These are phyloP conservation scores for Lactarius pseudohatsudake DNA, from an alignment of 768 basidiomycete genomes.

Conservation along the genomic window DNA sequence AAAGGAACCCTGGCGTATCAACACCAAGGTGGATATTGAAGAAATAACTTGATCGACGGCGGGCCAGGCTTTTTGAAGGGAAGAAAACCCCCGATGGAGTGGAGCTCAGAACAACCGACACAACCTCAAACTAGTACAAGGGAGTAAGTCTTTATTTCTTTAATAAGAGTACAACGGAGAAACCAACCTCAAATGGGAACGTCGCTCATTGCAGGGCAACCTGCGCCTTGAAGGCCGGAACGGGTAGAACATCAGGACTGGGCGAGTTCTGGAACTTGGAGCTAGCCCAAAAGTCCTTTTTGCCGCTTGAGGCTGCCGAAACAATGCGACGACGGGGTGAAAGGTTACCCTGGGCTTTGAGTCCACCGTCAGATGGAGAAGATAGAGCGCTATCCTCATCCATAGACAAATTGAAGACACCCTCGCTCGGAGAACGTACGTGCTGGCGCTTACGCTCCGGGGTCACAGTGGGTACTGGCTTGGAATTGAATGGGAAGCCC, in stretches of 20 bases:
- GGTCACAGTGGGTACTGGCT: conserved; percentile 41
- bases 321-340: conserved; percentile 25
- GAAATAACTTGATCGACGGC: conserved; percentile 37
- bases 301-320: conserved; percentile 20
- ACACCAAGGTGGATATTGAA: conserved; percentile 31
- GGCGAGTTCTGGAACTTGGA: conserved; percentile 86
- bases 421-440: conserved; percentile 65
- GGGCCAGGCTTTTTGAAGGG: conserved; percentile 34
- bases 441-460: conserved; percentile 43
- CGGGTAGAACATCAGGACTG: conserved; percentile 77
- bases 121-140: conserved; percentile 34
- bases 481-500: conserved; percentile 43
- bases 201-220: conserved; percentile 27
- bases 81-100: conserved; percentile 36
- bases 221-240: conserved; percentile 52
- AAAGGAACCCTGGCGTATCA: conserved; percentile 28
- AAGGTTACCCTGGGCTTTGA: conserved; percentile 37
- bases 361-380: conserved; percentile 42
- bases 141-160: background rate
- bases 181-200: conserved; percentile 4
- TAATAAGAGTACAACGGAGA: background rate
- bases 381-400: conserved; percentile 56
- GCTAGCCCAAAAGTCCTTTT: conserved; percentile 62
- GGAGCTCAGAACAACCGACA: conserved; percentile 41
- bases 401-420: conserved; percentile 72